Evolutionary conservation across 2,329 filamentous ascomycete genomes (phyloP).

Genomic region (Exserohilum rostratum): DNA sequence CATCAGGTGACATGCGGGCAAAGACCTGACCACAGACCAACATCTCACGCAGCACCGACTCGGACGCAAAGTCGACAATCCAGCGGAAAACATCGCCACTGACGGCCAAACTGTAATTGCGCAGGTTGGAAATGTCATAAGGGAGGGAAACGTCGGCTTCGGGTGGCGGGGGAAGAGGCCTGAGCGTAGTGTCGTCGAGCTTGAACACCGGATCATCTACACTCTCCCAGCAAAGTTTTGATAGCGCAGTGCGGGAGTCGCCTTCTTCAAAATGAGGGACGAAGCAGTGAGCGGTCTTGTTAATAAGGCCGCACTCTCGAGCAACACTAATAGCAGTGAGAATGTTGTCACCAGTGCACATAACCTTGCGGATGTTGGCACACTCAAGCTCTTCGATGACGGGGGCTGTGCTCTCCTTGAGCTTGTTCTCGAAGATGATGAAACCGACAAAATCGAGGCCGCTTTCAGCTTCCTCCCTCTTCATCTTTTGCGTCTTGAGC

Average conservation of each 20-base stretch:
- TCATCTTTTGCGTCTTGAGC: slow-evolving; percentile 95
- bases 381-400: slow-evolving; percentile 82
- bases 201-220: slow-evolving; percentile 84
- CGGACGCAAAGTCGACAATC: slow-evolving; percentile 88
- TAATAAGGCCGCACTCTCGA: slow-evolving; percentile 83
- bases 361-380: slow-evolving; percentile 86
- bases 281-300: slow-evolving; percentile 84
- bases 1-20: slow-evolving; percentile 97
- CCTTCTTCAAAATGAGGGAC: slow-evolving; percentile 86
- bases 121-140: slow-evolving; percentile 79
- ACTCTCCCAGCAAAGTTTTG: slow-evolving; percentile 85
- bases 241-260: slow-evolving; percentile 73
- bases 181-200: slow-evolving; percentile 78
- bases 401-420: slow-evolving; percentile 83
- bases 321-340: slow-evolving; percentile 95
- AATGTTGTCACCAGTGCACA: slow-evolving; percentile 99
- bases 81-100: slow-evolving; percentile 95
- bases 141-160: slow-evolving; percentile 82
- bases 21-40: slow-evolving; percentile 91
- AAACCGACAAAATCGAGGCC: slow-evolving; percentile 89
- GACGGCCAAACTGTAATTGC: slow-evolving; percentile 87
- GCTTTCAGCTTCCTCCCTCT: slow-evolving; percentile 81
- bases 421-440: slow-evolving; percentile 98
- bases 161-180: slow-evolving; percentile 74
- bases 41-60: slow-evolving; percentile 83